These are phyloP conservation scores for Pharus latifolius DNA, from an alignment of 176 grass and related monocot genomes.

Conservation along the genomic window DNA sequence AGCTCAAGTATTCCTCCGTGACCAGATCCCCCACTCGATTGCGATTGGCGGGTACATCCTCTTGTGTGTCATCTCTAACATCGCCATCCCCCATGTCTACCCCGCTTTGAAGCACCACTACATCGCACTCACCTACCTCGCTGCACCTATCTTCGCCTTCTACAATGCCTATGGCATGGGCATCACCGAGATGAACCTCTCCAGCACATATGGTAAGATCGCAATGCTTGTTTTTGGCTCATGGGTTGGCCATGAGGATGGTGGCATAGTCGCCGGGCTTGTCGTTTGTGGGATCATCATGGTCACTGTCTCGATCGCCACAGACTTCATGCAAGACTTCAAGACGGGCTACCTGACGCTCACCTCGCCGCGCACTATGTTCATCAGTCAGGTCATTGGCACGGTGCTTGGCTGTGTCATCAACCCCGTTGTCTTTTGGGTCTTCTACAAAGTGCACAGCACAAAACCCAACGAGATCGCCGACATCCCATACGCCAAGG, in stretches of 20 bases:
- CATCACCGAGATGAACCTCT: conserved; percentile 21
- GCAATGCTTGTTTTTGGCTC: conserved; percentile 22
- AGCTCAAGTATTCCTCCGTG: conserved; percentile 9
- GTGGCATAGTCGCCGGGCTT: conserved; percentile 11
- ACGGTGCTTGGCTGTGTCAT: conserved; percentile 23
- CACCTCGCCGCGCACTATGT: conserved; percentile 13
- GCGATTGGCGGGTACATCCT: not conserved
- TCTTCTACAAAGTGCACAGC: conserved; percentile 16
- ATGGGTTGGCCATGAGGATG: not conserved
- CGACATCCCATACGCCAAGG: conserved; percentile 49
- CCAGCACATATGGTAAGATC: conserved; percentile 24
- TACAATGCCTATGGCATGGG: conserved; percentile 23
- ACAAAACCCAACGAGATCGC: not conserved
- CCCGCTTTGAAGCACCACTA: not conserved
- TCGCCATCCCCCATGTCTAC: not conserved
- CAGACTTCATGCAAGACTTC: conserved; percentile 28
- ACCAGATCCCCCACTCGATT: not conserved
- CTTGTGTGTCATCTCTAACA: not conserved
- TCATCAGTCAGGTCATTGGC: conserved; percentile 18
- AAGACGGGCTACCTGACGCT: conserved; percentile 27
- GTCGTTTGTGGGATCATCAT: conserved; percentile 15
- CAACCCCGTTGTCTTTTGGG: conserved; percentile 17
- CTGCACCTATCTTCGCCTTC: conserved; percentile 18
- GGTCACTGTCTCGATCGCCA: conserved; percentile 21
- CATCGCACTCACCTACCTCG: not conserved